These are phyloP conservation scores for Powellomyces hirtus DNA, from an alignment of 192 early-diverging fungal genomes.

Conservation along the genomic window DNA sequence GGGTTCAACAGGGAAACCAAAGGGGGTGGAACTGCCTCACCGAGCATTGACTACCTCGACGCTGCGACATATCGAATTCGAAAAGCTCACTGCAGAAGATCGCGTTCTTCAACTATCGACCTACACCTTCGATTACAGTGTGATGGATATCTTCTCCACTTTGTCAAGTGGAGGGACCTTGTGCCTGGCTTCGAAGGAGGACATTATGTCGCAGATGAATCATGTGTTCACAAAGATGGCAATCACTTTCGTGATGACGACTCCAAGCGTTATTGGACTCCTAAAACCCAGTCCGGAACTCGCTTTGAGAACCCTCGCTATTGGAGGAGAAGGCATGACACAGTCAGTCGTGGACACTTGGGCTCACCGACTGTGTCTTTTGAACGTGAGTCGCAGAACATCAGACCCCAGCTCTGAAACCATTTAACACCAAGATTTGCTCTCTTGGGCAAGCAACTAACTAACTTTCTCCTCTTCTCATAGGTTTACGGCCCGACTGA, in stretches of 20 bases:
- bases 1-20: neutral
- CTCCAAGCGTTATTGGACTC: neutral
- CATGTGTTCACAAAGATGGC: neutral
- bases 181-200: neutral
- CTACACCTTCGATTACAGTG: neutral
- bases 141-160: neutral
- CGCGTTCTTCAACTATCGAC: neutral
- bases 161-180: neutral
- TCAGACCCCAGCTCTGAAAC: no score
- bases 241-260: neutral
- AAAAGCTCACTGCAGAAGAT: neutral
- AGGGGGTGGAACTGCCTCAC: neutral
- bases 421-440: no score
- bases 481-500: neutral
- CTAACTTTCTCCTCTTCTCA: no score
- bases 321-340: neutral
- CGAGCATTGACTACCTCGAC: neutral
- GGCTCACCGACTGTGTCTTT: neutral
- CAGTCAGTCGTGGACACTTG: constrained; percentile 3
- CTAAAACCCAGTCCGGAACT: neutral
- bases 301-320: neutral
- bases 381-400: no score
- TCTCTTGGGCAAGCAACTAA: no score
- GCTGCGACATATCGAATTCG: neutral
- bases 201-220: neutral